These are phyloP conservation scores for Psilocybe azurescens DNA, from an alignment of 768 basidiomycete genomes.

Conservation along the genomic window DNA sequence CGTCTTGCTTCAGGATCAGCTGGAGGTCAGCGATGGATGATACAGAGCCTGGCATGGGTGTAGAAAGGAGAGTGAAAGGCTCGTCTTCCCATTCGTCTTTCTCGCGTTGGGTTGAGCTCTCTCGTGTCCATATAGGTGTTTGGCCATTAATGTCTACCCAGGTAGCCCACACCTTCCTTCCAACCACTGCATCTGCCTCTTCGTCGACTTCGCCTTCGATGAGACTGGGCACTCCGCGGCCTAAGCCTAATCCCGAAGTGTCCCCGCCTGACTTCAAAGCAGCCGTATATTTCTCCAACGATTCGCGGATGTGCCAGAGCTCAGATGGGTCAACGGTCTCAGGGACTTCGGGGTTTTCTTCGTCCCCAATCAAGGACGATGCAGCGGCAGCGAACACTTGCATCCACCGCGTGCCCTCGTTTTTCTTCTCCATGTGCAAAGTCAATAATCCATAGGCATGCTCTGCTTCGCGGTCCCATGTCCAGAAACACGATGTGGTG, in stretches of 20 bases:
- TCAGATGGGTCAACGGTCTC: slow-evolving; percentile 91
- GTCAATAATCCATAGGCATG: slow-evolving; percentile 73
- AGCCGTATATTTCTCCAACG: slow-evolving; percentile 86
- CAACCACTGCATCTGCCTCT: slow-evolving; percentile 81
- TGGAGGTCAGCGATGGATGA: slow-evolving; percentile 34
- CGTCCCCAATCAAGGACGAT: slow-evolving; percentile 35
- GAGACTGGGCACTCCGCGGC: slow-evolving; percentile 77
- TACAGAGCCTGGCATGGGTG: slow-evolving; percentile 62
- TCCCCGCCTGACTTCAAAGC: slow-evolving; percentile 64
- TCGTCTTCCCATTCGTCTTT: slow-evolving; percentile 32
- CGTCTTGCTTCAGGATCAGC: slow-evolving; percentile 69
- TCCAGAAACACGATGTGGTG: slow-evolving; percentile 87
- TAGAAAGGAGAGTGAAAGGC: slow-evolving; percentile 67
- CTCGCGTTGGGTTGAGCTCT: neutral
- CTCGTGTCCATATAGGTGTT: slow-evolving; percentile 44
- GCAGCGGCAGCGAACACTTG: slow-evolving; percentile 75
- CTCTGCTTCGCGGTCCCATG: slow-evolving; percentile 83
- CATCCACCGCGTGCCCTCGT: slow-evolving; percentile 85
- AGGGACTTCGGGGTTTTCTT: slow-evolving; percentile 69
- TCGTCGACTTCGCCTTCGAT: slow-evolving; percentile 91
- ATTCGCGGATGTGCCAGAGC: slow-evolving; percentile 77
- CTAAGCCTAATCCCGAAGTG: slow-evolving; percentile 64
- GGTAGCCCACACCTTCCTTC: slow-evolving; percentile 65
- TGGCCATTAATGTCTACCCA: slow-evolving; percentile 65
- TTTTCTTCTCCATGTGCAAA: slow-evolving; percentile 85